A percentile compares a stretch with the other conserved stretches of the same genome.
Evolutionary conservation across 352 stramenopile species (phyloP).

Genomic region (Globisporangium paroecandrum): DNA sequence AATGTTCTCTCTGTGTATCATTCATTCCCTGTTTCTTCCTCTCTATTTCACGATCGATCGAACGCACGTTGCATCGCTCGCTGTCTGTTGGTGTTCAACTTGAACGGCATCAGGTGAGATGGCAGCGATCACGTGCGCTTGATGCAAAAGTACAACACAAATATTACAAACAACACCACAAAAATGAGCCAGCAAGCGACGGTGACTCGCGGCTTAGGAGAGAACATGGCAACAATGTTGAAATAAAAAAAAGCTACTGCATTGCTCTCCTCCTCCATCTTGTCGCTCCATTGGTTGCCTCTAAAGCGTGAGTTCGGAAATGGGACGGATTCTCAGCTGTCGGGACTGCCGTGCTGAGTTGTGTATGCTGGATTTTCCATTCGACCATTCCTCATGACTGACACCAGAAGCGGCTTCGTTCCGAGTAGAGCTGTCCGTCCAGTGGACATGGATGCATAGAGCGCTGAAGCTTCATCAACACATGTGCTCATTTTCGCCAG

Average conservation of each 20-base stretch:
- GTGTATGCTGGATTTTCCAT: background rate
- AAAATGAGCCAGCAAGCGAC: background rate
- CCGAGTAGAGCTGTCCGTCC: too few relatives aligned
- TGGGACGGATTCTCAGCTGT: background rate
- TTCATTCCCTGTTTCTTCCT: background rate
- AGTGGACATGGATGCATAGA: too few relatives aligned
- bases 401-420: too few relatives aligned
- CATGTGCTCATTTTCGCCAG: too few relatives aligned
- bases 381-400: too few relatives aligned
- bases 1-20: slow-evolving; percentile 22
- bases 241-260: background rate
- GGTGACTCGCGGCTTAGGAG: background rate
- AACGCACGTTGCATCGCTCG: background rate
- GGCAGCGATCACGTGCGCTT: slow-evolving; percentile 2
- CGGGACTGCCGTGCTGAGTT: background rate
- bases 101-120: background rate
- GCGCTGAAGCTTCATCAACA: too few relatives aligned
- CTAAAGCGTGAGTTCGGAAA: background rate
- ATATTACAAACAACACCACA: background rate
- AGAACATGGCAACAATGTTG: background rate
- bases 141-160: background rate
- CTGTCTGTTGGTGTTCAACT: background rate
- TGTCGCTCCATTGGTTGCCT: too few relatives aligned
- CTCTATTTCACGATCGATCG: background rate
- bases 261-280: background rate